Percentiles rank a stretch among this genome's conserved stretches.
Evolutionary conservation across 768 basidiomycete genomes (phyloP).

Genomic region (Auricularia heimuer): DNA sequence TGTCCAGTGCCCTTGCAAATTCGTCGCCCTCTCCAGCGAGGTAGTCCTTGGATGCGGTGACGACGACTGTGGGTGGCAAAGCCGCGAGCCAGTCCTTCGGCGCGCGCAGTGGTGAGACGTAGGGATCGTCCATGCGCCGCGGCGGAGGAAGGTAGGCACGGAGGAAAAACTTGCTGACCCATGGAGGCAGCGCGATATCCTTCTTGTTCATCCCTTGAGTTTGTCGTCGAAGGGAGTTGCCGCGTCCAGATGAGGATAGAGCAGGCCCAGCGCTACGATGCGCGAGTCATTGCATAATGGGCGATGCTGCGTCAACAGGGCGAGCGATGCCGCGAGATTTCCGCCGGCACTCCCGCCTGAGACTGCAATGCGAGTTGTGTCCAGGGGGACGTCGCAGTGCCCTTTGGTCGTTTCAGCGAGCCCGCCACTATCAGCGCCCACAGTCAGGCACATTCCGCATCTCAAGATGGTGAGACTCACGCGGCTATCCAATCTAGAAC

Average conservation of each 20-base stretch:
- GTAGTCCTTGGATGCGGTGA: conserved; percentile 13
- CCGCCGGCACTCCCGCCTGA: conserved; percentile 11
- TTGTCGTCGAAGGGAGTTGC: conserved; percentile 9
- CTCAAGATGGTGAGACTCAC: neutral
- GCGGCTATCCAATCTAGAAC: conserved; percentile 9
- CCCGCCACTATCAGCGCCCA: conserved; percentile 4
- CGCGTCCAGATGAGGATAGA: conserved; percentile 11
- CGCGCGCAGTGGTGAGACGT: conserved; percentile 9
- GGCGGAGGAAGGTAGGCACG: conserved; percentile 12
- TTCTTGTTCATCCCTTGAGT: conserved; percentile 8
- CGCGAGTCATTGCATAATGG: conserved; percentile 7
- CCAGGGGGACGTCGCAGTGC: neutral
- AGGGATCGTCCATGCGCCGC: conserved; percentile 5
- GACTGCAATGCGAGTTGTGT: conserved; percentile 8
- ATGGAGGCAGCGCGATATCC: conserved; percentile 7
- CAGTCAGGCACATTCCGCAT: neutral
- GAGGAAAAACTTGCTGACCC: conserved; percentile 10
- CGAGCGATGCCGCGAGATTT: conserved; percentile 11
- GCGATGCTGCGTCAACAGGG: conserved; percentile 5
- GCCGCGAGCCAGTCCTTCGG: neutral
- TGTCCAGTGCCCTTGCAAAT: conserved; percentile 5
- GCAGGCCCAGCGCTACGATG: conserved; percentile 8
- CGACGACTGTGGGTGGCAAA: conserved; percentile 10
- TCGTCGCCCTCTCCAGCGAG: conserved; percentile 12
- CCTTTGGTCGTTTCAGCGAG: neutral